Conservation (phyloP, 1,139 yeast species). For the Geotrichum aggregatum region DNA sequence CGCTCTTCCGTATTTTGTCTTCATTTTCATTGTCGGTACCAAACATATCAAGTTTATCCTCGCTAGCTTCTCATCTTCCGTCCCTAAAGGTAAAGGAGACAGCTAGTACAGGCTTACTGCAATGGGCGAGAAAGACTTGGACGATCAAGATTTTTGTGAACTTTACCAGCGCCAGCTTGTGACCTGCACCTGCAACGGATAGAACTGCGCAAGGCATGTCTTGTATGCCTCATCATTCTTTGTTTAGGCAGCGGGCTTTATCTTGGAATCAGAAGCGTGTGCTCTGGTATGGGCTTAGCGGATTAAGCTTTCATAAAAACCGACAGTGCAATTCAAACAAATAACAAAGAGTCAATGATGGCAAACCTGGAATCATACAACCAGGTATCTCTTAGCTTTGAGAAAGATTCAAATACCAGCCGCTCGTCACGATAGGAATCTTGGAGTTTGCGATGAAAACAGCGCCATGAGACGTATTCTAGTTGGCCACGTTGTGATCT, state of each 20-base stretch:
- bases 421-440: no score
- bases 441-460: no score
- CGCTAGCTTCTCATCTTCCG: not conserved
- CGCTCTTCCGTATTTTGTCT: conserved; percentile 11
- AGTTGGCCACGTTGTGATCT: no score
- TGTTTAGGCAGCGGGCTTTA: conserved; percentile 7
- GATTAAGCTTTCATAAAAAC: not conserved
- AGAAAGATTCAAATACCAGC: no score
- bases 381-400: no score
- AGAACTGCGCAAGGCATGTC: not conserved
- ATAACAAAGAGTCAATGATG: no score
- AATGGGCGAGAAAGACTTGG: conserved; percentile 2
- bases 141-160: not conserved
- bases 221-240: not conserved
- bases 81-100: not conserved
- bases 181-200: not conserved
- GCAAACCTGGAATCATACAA: no score
- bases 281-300: conserved; percentile 9
- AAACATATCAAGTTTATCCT: not conserved
- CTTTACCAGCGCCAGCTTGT: not conserved
- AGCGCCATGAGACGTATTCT: no score
- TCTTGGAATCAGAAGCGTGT: conserved; percentile 7
- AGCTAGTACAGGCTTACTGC: conserved; percentile 12
- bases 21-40: conserved; percentile 1
- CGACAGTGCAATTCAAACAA: no score